Evolutionary conservation across 345 rosid genomes (phyloP), one percentile per base, ranked within the genome.

Genomic region (Abelmoschus esculentus): DNA sequence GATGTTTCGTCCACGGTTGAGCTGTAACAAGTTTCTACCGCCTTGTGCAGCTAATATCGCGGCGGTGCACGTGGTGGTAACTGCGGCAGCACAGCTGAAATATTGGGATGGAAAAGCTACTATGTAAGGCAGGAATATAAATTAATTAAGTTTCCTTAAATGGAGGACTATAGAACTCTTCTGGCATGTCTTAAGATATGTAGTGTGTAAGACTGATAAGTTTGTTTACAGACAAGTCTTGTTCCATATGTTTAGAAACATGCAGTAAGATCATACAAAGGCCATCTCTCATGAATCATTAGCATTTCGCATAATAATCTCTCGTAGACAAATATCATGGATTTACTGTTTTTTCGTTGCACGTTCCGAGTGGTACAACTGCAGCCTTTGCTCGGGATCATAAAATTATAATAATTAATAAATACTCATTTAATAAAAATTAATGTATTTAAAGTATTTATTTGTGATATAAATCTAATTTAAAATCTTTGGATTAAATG

Each of bases 201-300:
- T 74, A 40, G 26, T 38, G 44, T 64, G 26, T 61, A 71, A 54
- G 74, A 71, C 71, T 38, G 62, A 61, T 65, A 66, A 69, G 71
- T 67, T 57, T 71, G 56, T 74, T 71, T 72, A 55, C 74, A 36
- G 75, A 72, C 40, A 74, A 42, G 56, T 38, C 66, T 11, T 19
- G n/a, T 61, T 69, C 50, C 69, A 46, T 34, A 60, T 69, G 75
- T 54, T 52, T 52, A 31, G 50, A 40, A 55, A 61, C 66, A 53
- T 55, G 38, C 31, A 15, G 5, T 50, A 36, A 36, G 7, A 36
- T 36, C 6, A 7, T 36, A 50, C n/a, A 9, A 9, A 40, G 44
- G n/a, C n/a, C n/a, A n/a, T n/a, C n/a, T n/a, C n/a, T n/a, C n/a
- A n/a, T n/a, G n/a, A n/a, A n/a, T n/a, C n/a, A n/a, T n/a, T n/a